Conservation (phyloP, 257 asterid genomes). For the Salvia hispanica region DNA sequence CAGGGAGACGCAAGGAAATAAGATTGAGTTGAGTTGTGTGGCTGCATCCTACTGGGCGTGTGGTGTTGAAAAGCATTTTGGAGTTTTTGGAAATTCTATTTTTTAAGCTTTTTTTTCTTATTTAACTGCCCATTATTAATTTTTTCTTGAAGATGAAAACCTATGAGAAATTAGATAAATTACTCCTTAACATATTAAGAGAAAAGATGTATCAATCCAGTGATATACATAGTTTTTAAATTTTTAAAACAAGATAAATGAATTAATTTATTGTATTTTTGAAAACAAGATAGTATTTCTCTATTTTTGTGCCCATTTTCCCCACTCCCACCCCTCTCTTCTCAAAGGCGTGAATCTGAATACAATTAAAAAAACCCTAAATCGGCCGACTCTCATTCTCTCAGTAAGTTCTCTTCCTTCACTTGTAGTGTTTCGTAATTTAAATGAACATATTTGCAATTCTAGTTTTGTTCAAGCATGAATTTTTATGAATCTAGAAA, state of each 20-base stretch:
- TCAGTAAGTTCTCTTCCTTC: conserved; percentile 41
- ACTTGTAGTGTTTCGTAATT: neutral
- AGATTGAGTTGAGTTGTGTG: conserved; percentile 33
- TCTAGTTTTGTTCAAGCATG: conserved; percentile 9
- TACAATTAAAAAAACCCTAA: conserved; percentile 41
- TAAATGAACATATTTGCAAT: neutral
- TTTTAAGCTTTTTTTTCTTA: too few species aligned
- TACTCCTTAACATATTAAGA: too few species aligned
- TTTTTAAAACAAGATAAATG: too few species aligned
- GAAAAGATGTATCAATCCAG: too few species aligned
- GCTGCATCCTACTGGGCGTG: conserved; percentile 34
- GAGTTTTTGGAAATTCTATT: conserved; percentile 6
- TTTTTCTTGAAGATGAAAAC: too few species aligned
- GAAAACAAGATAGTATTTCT: conserved; percentile 4
- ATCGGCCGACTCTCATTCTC: conserved; percentile 47
- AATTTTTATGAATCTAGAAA: conserved; percentile 6
- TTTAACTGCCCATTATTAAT: too few species aligned
- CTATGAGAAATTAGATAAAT: too few species aligned
- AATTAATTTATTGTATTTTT: too few species aligned
- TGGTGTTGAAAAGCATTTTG: conserved; percentile 6
- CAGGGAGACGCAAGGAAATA: conserved; percentile 26
- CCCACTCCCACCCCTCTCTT: conserved; percentile 26
- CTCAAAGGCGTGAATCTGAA: conserved; percentile 31
- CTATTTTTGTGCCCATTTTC: conserved; percentile 37
- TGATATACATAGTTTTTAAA: too few species aligned